These are phyloP conservation scores for Ottelia alismoides DNA, from an alignment of 106 monocot genomes.

Conservation along the genomic window DNA sequence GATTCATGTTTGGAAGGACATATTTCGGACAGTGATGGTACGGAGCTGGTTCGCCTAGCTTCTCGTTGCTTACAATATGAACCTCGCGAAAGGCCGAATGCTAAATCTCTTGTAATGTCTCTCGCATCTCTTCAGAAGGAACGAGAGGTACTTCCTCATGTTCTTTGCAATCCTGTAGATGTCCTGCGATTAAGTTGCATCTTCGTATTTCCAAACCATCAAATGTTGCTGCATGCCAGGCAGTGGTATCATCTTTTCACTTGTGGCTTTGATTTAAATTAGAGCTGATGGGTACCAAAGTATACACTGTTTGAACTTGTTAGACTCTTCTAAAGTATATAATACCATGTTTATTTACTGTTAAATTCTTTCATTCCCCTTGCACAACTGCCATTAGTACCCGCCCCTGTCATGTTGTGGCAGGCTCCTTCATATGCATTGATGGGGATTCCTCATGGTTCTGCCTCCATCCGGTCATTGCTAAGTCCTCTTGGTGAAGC, in stretches of 20 bases:
- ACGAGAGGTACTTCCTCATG: constrained; percentile 21
- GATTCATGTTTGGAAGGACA: constrained; percentile 87
- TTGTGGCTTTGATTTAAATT: neutral
- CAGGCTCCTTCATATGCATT: constrained; percentile 66
- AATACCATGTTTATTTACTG: neutral
- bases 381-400: too few relatives aligned
- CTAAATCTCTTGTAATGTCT: constrained; percentile 45
- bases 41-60: constrained; percentile 61
- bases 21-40: constrained; percentile 70
- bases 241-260: neutral
- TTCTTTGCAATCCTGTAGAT: neutral
- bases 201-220: neutral
- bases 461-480: constrained; percentile 18
- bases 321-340: neutral
- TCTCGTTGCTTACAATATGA: constrained; percentile 83
- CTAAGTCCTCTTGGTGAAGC: constrained; percentile 61
- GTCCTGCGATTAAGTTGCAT: neutral
- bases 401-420: too few relatives aligned
- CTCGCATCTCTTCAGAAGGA: constrained; percentile 62
- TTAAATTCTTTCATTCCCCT: neutral
- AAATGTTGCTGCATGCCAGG: too few relatives aligned
- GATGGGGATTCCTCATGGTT: constrained; percentile 34
- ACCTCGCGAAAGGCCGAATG: constrained; percentile 65
- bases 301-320: too few relatives aligned
- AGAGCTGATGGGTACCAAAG: neutral